These are phyloP conservation scores for Paraphoma chrysanthemicola DNA, from an alignment of 2,329 filamentous ascomycete species.

Conservation along the genomic window DNA sequence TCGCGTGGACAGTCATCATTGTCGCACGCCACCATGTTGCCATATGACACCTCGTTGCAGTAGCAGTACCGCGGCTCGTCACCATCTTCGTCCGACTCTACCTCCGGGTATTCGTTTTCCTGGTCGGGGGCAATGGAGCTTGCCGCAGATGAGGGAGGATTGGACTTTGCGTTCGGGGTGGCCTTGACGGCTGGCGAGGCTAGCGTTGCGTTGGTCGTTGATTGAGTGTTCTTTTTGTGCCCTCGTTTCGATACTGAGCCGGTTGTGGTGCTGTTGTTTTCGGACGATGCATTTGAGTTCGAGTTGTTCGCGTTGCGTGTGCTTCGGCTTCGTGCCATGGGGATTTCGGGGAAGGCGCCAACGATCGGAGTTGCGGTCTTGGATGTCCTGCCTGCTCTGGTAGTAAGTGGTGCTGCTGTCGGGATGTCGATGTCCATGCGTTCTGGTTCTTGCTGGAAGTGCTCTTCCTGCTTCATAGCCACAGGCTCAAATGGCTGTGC, in stretches of 20 bases:
- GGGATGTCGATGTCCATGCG: conserved; percentile 43
- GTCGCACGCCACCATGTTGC: conserved; percentile 73
- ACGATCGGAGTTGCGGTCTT: conserved; percentile 58
- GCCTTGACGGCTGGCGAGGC: conserved; percentile 40
- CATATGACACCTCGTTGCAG: conserved; percentile 69
- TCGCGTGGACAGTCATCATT: conserved; percentile 69
- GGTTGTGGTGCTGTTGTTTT: conserved; percentile 47
- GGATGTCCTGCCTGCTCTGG: conserved; percentile 51
- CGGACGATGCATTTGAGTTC: conserved; percentile 47
- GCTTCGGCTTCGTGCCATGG: conserved; percentile 52
- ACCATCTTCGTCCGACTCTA: conserved; percentile 47
- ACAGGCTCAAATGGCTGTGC: conserved; percentile 56
- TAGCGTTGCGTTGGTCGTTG: conserved; percentile 24
- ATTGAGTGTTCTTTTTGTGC: conserved; percentile 42
- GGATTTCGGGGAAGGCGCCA: conserved; percentile 51
- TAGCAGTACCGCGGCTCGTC: conserved; percentile 69
- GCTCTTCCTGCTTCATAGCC: conserved; percentile 58
- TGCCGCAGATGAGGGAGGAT: conserved; percentile 40
- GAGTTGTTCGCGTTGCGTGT: conserved; percentile 49
- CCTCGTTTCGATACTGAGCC: conserved; percentile 44
- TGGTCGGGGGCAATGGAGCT: conserved; percentile 41
- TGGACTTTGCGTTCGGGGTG: conserved; percentile 31
- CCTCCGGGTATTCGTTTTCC: conserved; percentile 44
- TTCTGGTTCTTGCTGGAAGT: conserved; percentile 54
- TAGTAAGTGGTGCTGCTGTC: conserved; percentile 34